Percentiles rank a stretch among this genome's conserved stretches.
Evolutionary conservation across 495 filamentous ascomycete species (phyloP).

Genomic region (Aspergillus funiculosus): DNA sequence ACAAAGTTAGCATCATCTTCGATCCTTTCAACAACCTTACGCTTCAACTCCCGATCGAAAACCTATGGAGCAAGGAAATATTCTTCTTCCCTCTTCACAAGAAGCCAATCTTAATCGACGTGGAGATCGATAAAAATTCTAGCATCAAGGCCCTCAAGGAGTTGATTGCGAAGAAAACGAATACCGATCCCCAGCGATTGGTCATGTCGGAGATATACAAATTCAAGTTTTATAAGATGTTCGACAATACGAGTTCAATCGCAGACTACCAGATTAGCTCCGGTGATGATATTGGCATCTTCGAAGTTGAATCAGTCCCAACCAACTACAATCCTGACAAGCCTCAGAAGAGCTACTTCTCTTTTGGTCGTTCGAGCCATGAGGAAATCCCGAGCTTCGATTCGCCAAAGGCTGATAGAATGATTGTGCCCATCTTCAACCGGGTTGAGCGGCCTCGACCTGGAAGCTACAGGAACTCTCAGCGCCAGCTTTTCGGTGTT

Average conservation of each 20-base stretch:
- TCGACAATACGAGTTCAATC: constrained; percentile 59
- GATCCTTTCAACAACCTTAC: constrained; percentile 96
- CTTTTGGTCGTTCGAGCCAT: constrained; percentile 48
- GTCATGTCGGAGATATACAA: constrained; percentile 76
- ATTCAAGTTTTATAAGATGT: constrained; percentile 74
- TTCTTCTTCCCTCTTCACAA: constrained; percentile 66
- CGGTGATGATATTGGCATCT: constrained; percentile 64
- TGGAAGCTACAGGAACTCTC: constrained; percentile 37
- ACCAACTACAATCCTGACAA: constrained; percentile 61
- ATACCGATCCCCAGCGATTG: constrained; percentile 49
- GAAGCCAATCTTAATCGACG: constrained; percentile 59
- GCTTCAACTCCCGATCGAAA: constrained; percentile 79
- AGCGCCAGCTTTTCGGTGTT: constrained; percentile 42
- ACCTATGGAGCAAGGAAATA: constrained; percentile 64
- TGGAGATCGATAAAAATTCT: constrained; percentile 84
- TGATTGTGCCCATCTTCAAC: constrained; percentile 78
- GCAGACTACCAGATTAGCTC: constrained; percentile 58
- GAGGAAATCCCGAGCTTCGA: constrained; percentile 55
- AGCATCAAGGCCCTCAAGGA: constrained; percentile 70
- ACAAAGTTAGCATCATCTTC: constrained; percentile 97
- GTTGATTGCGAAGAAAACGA: constrained; percentile 63
- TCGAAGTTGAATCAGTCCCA: constrained; percentile 72
- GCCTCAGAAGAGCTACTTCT: constrained; percentile 43
- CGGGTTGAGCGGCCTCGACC: constrained; percentile 49
- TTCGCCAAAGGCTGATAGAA: constrained; percentile 58